These are phyloP conservation scores for Pseudocercospora fuligena DNA, from an alignment of 2,329 filamentous ascomycete genomes.

Conservation along the genomic window DNA sequence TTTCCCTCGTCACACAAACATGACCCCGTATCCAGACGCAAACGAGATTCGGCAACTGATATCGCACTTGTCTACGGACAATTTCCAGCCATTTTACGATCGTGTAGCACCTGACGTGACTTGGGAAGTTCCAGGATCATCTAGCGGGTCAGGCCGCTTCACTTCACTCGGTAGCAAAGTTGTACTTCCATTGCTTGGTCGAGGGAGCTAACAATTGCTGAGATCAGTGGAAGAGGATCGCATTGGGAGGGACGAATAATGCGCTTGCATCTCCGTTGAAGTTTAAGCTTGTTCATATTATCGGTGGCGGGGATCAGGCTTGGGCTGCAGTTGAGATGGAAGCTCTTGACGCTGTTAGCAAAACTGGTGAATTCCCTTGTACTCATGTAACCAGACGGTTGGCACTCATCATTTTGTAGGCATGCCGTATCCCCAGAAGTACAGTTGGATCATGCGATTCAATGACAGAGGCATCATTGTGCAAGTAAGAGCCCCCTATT, in stretches of 20 bases:
- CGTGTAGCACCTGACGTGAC: conserved; percentile 8
- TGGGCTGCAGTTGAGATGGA: conserved; percentile 15
- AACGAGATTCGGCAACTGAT: conserved; percentile 9
- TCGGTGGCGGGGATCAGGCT: conserved; percentile 12
- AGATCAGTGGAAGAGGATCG: conserved; percentile 13
- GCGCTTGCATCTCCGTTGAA: conserved; percentile 14
- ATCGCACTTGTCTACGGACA: conserved; percentile 6
- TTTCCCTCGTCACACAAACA: background rate
- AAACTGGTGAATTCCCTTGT: conserved; percentile 3
- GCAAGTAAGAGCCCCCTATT: conserved; percentile 9
- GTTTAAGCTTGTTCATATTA: conserved; percentile 7
- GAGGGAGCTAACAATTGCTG: background rate
- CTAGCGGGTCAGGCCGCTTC: conserved; percentile 13
- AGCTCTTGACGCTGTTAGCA: conserved; percentile 11
- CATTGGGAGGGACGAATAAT: conserved; percentile 11
- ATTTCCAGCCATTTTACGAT: conserved; percentile 12
- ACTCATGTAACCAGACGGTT: background rate
- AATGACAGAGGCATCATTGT: conserved; percentile 18
- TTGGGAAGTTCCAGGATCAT: conserved; percentile 13
- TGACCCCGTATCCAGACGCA: conserved; percentile 1
- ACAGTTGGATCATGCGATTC: conserved; percentile 21
- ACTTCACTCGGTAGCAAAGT: conserved; percentile 6
- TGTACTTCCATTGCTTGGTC: conserved; percentile 3
- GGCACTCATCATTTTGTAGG: conserved; percentile 5
- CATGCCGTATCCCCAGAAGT: conserved; percentile 16